Conservation (phyloP, 176 grass and related monocot species). For the Cocos nucifera region DNA sequence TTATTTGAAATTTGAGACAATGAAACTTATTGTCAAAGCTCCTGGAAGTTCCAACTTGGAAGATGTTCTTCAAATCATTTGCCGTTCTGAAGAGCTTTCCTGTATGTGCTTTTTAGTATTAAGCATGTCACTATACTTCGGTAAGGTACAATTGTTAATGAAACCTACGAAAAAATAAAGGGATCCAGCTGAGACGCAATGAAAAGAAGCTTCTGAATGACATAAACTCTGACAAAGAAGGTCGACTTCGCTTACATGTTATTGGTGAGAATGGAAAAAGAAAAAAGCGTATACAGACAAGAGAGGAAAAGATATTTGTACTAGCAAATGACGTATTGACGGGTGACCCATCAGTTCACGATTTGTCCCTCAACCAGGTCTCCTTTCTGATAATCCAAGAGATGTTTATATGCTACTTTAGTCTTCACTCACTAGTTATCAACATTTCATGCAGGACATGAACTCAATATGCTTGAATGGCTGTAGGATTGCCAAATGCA, state of each 20-base stretch:
- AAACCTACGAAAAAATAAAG: constrained; percentile 26
- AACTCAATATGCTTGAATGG: constrained; percentile 84
- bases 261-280: constrained; percentile 60
- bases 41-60: constrained; percentile 71
- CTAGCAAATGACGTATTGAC: constrained; percentile 85
- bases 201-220: constrained; percentile 89
- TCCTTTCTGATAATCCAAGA: constrained; percentile 14
- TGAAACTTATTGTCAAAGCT: constrained; percentile 92
- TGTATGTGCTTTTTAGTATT: constrained; percentile 53
- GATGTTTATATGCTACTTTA: too few species aligned
- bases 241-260: constrained; percentile 73
- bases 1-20: constrained; percentile 92
- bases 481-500: constrained; percentile 87
- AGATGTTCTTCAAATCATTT: constrained; percentile 76
- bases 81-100: constrained; percentile 70
- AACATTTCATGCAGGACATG: constrained; percentile 47
- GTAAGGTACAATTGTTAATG: too few species aligned
- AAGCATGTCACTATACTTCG: background rate
- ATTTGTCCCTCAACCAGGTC: constrained; percentile 86
- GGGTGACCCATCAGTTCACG: constrained; percentile 73
- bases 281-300: constrained; percentile 83
- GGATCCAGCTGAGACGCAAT: constrained; percentile 94
- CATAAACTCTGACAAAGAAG: constrained; percentile 76
- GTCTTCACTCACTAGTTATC: too few species aligned
- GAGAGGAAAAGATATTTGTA: constrained; percentile 96